Percentiles rank a stretch among this genome's conserved stretches.
Evolutionary conservation across 345 rosid species (phyloP).

Genomic region (Ricinus communis): DNA sequence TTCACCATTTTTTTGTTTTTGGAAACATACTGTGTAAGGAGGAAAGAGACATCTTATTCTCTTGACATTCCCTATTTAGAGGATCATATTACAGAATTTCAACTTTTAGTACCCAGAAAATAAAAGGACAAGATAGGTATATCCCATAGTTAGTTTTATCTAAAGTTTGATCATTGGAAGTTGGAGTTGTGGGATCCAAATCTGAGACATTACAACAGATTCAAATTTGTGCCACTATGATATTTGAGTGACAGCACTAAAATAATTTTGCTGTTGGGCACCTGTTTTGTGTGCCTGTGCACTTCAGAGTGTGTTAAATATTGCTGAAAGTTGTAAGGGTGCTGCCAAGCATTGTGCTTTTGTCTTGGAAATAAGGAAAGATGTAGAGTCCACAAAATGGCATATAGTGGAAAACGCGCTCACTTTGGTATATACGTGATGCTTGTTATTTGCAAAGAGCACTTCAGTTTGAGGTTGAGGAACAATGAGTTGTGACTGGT

Average conservation of each 20-base stretch:
- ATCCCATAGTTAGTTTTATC: background rate
- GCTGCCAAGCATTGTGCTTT: background rate
- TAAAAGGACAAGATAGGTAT: background rate
- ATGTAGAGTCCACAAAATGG: background rate
- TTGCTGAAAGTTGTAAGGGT: background rate
- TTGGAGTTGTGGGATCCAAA: background rate
- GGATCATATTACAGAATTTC: background rate
- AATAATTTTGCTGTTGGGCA: background rate
- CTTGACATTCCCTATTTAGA: too few species aligned
- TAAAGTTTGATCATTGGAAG: background rate
- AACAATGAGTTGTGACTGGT: background rate
- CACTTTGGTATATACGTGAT: background rate
- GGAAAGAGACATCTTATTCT: too few species aligned
- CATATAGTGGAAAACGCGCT: background rate
- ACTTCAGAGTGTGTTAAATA: too few species aligned
- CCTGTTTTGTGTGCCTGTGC: too few species aligned
- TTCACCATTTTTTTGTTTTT: too few species aligned
- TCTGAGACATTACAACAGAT: background rate
- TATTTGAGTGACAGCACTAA: background rate
- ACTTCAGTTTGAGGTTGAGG: too few species aligned
- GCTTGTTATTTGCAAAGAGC: background rate
- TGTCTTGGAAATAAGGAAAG: background rate
- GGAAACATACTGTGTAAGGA: background rate
- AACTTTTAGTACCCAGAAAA: background rate
- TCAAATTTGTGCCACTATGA: background rate